Conservation (phyloP, 2,329 filamentous ascomycete species). For the Aureobasidium sp. region DNA sequence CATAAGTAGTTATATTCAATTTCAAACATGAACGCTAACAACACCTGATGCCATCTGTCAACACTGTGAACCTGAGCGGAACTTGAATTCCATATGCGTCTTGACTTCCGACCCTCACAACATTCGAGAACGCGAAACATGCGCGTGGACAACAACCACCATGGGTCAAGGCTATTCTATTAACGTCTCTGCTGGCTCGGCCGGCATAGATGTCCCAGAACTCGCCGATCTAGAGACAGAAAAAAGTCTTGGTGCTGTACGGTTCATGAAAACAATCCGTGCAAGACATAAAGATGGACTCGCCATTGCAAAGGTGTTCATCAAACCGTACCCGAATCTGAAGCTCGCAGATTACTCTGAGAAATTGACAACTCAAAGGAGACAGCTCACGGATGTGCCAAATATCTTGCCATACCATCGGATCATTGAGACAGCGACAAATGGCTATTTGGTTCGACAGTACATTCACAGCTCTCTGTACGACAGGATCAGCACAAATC, state of each 20-base stretch:
- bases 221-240: constrained; percentile 87
- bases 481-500: constrained; percentile 90
- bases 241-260: constrained; percentile 79
- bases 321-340: constrained; percentile 67
- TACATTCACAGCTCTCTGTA: constrained; percentile 96
- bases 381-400: constrained; percentile 70
- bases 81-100: not conserved
- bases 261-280: constrained; percentile 95
- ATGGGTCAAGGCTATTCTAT: constrained; percentile 99
- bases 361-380: constrained; percentile 51
- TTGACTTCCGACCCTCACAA: not conserved
- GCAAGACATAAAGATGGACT: constrained; percentile 85
- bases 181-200: constrained; percentile 82
- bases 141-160: constrained; percentile 23
- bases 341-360: constrained; percentile 18
- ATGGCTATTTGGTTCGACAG: constrained; percentile 88
- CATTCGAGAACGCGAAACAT: constrained; percentile 2
- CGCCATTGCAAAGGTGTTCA: constrained; percentile 87
- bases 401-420: constrained; percentile 89
- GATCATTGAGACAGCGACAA: constrained; percentile 82
- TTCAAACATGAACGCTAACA: not conserved
- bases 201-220: constrained; percentile 89
- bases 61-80: not conserved
- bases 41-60: not conserved
- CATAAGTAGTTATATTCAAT: not conserved